A percentile compares a stretch with the other conserved stretches of the same genome.
Evolutionary conservation across 2,329 filamentous ascomycete genomes (phyloP).

Genomic region (Fusarium abutilonis): DNA sequence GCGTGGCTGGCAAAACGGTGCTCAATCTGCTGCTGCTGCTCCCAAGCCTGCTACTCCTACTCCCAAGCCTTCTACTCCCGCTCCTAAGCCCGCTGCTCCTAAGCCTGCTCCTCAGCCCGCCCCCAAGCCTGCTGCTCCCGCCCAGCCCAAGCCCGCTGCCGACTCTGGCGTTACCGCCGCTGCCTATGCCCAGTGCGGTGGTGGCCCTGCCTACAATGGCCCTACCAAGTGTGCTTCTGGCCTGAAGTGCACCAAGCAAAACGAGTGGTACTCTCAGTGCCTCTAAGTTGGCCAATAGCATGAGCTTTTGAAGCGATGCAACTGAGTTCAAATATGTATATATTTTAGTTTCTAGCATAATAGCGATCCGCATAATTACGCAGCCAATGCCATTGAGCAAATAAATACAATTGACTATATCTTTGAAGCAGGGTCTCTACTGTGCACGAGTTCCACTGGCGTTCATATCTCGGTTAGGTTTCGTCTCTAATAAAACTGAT

Average conservation of each 20-base stretch:
- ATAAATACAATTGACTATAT: too few species aligned
- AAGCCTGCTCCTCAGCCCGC: not conserved
- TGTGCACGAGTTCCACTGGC: too few species aligned
- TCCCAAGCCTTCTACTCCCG: not conserved
- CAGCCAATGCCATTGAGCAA: too few species aligned
- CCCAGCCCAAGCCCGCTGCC: not conserved
- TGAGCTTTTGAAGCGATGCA: not conserved
- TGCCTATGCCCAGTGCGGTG: constrained; percentile 41
- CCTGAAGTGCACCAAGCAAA: constrained; percentile 36
- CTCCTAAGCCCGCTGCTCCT: not conserved
- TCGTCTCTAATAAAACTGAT: too few species aligned
- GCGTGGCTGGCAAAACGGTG: constrained; percentile 43
- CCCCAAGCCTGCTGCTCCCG: not conserved
- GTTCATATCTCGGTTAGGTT: too few species aligned
- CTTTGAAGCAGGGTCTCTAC: too few species aligned
- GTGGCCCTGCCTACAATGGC: constrained; percentile 35
- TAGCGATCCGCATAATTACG: not conserved
- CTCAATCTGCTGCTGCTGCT: not conserved
- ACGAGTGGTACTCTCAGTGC: constrained; percentile 46
- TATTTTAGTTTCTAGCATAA: constrained; percentile 2
- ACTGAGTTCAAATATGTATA: constrained; percentile 7
- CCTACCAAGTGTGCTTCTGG: constrained; percentile 38
- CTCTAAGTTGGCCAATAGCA: constrained; percentile 1
- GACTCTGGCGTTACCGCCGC: not conserved
- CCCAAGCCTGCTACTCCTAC: not conserved